These are phyloP conservation scores for Exophiala mesophila DNA, from an alignment of 2,329 filamentous ascomycete genomes.

Conservation along the genomic window DNA sequence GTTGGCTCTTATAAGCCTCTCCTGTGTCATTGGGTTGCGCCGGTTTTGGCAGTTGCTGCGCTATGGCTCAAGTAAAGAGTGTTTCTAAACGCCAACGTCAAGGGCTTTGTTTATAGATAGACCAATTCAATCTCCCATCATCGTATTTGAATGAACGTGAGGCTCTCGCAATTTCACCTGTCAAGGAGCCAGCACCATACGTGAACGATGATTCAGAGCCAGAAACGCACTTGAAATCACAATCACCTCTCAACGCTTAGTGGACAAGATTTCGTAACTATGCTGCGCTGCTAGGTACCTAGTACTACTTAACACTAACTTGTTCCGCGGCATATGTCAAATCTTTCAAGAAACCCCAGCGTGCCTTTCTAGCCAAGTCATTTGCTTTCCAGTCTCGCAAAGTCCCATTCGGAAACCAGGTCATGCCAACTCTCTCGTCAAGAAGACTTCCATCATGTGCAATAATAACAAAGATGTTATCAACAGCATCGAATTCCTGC, in stretches of 20 bases:
- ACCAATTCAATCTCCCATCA: no score
- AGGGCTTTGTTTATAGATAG: no score
- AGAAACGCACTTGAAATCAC: no score
- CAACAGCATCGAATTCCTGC: slow-evolving; percentile 26
- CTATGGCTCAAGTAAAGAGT: background rate
- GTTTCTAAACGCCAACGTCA: no score
- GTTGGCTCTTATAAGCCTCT: background rate
- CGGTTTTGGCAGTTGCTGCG: background rate
- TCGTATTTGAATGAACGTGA: no score
- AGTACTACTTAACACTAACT: no score
- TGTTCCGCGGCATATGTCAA: slow-evolving; percentile 2
- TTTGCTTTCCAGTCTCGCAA: slow-evolving; percentile 7
- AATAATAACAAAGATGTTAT: slow-evolving; percentile 30
- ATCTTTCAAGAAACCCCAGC: slow-evolving; percentile 7
- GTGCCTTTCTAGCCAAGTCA: background rate
- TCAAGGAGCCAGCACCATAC: no score
- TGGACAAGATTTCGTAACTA: no score
- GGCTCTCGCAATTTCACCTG: no score
- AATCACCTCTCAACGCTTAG: no score
- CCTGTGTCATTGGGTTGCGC: background rate
- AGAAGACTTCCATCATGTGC: slow-evolving; percentile 27
- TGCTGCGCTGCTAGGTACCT: no score
- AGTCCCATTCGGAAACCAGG: slow-evolving; percentile 5
- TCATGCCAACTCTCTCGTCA: slow-evolving; percentile 21
- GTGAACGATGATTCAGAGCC: no score